These are phyloP conservation scores for Astrocystis sublimbata DNA, from an alignment of 495 filamentous ascomycete genomes.

Conservation along the genomic window DNA sequence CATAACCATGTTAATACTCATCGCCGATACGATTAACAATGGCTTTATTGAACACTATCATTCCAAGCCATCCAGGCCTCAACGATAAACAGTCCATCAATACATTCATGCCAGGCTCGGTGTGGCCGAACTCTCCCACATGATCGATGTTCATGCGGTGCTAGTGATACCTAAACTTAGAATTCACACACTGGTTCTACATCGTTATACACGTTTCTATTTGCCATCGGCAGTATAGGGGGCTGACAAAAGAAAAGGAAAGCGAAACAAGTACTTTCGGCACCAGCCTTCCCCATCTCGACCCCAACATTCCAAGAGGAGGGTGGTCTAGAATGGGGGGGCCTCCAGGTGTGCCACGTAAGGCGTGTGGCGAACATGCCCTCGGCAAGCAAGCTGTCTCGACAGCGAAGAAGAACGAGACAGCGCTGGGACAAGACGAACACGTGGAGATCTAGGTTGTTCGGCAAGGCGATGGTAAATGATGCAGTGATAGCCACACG, in stretches of 20 bases:
- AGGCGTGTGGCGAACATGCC: conserved; percentile 1
- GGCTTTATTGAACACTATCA: not conserved
- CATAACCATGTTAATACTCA: not conserved
- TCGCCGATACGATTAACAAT: conserved; percentile 1
- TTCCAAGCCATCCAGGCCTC: not conserved
- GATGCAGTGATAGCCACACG: conserved; percentile 8
- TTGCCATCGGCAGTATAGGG: not conserved
- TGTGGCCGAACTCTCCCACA: not conserved
- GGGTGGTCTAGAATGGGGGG: conserved; percentile 9
- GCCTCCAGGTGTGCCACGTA: not conserved
- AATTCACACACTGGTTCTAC: not conserved
- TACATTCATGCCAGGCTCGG: not conserved
- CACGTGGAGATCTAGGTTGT: conserved; percentile 11
- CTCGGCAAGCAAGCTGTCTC: not conserved
- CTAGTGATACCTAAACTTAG: not conserved
- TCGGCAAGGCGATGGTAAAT: conserved; percentile 5
- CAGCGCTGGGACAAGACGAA: not conserved
- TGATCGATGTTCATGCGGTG: not conserved
- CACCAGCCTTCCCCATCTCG: not conserved
- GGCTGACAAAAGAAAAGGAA: conserved; percentile 1
- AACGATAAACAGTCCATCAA: not conserved
- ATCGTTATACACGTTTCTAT: not conserved
- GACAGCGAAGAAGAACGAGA: not conserved
- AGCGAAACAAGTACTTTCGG: not conserved
- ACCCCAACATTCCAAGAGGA: not conserved